Base-by-base conservation (phyloP, 805 yeast genomes). In the Saccharomycopsis sp. region DNA sequence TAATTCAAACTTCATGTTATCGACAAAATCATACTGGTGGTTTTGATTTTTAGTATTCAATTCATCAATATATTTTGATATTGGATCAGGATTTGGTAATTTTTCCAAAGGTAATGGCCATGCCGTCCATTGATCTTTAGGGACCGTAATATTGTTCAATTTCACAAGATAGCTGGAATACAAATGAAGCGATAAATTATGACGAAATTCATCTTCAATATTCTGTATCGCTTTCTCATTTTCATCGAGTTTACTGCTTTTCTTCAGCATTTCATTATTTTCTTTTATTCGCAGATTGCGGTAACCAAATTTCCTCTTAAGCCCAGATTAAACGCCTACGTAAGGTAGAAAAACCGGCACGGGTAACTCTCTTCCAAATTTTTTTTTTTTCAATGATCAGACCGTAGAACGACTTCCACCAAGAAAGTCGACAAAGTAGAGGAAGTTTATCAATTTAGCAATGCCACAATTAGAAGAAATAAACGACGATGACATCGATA, bases 401-500 rank as follows among this genome's bases (percentile, higher is more conserved):
- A n/a, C n/a, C n/a, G n/a, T n/a, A n/a, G n/a, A n/a, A n/a, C n/a
- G n/a, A n/a, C n/a, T n/a, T n/a, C n/a, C n/a, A n/a, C n/a, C n/a
- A n/a, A n/a, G n/a, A n/a, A n/a, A n/a, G n/a, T n/a, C n/a, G n/a
- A 20, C 29, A 3, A 4, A 21, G 21, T 3, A 42, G 29, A 2
- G 62, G 61, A 32, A 50, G 43, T 14, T 2, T 6, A 16, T 14
- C 38, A 14, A 33, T 11, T 37, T 24, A 34, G 64, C 58, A 36
- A 79, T 78, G 80, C 93, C 94, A 9, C 68, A 66, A 27, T 60
- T 84, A 45, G 94, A 84, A 60, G 89, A 83, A 54, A 78, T 84
- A 47, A 70, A 68, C 45, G 88, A 82, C 59, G 84, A 78, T 57
- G 94, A 85, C 52, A 79, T 90, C 64, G 97, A 89, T 59, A 81